These are phyloP conservation scores for Antarctomyces pellizariae DNA, from an alignment of 495 filamentous ascomycete genomes.

Conservation along the genomic window DNA sequence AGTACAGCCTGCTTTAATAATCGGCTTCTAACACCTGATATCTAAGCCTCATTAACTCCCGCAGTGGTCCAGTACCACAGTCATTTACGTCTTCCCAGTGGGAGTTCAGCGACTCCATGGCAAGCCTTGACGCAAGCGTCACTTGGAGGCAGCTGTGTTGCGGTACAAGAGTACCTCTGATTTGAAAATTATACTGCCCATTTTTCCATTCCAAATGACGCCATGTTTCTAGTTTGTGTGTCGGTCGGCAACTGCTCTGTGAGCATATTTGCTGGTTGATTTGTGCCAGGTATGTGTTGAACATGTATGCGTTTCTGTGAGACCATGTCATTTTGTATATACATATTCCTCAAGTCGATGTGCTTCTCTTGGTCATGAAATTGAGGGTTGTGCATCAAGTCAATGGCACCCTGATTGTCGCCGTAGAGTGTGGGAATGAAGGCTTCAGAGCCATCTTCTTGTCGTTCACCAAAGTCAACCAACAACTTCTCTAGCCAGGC, in stretches of 20 bases:
- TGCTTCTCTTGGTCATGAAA: not conserved
- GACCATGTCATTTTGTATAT: not conserved
- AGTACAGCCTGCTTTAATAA: too few species aligned
- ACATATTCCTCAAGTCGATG: not conserved
- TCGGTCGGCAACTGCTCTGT: slow-evolving; percentile 1
- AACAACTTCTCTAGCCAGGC: slow-evolving; percentile 1
- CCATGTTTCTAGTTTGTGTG: not conserved
- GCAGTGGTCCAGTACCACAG: too few species aligned
- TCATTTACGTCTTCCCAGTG: too few species aligned
- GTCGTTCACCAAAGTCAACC: too few species aligned
- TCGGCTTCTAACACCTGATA: too few species aligned
- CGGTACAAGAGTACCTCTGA: too few species aligned
- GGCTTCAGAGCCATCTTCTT: not conserved
- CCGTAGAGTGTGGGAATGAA: not conserved
- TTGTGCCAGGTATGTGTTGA: not conserved
- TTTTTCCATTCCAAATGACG: not conserved
- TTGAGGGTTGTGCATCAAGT: not conserved
- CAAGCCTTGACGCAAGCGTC: too few species aligned
- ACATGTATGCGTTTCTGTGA: not conserved
- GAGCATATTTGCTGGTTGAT: slow-evolving; percentile 1
- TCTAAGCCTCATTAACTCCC: too few species aligned
- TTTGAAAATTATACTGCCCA: too few species aligned
- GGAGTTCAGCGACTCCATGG: too few species aligned
- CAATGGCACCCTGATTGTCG: not conserved
- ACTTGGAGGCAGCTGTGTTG: too few species aligned